A percentile compares a stretch with the other conserved stretches of the same genome.
Evolutionary conservation across 192 early-diverging fungal genomes (phyloP).

Genomic region (Phlyctochytrium arcticum): DNA sequence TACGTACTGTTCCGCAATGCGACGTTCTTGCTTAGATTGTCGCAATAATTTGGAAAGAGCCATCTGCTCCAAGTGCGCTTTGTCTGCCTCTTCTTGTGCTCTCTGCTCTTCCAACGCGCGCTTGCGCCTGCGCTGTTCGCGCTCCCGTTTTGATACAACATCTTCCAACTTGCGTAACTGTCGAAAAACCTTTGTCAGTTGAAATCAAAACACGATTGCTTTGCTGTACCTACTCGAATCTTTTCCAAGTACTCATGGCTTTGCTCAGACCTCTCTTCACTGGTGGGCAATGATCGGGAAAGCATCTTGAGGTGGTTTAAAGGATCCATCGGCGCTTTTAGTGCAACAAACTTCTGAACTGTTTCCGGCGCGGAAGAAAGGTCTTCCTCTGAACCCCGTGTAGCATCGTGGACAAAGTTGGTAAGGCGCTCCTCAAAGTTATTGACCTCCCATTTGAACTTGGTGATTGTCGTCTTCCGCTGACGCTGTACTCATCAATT

Average conservation of each 20-base stretch:
- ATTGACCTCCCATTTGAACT: constrained; percentile 18
- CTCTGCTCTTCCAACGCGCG: constrained; percentile 44
- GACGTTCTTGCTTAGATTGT: constrained; percentile 58
- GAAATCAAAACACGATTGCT: background rate
- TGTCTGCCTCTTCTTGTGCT: constrained; percentile 43
- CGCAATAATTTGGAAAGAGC: constrained; percentile 42
- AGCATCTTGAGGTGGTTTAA: constrained; percentile 36
- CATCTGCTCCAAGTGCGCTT: constrained; percentile 38
- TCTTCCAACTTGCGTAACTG: constrained; percentile 49
- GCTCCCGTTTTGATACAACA: constrained; percentile 40
- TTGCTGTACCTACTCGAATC: constrained; percentile 35
- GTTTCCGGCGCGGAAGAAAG: constrained; percentile 5
- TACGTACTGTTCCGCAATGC: constrained; percentile 55
- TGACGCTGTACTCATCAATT: no score
- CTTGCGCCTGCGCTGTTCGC: constrained; percentile 50
- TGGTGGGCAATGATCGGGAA: constrained; percentile 8
- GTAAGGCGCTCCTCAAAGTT: constrained; percentile 28
- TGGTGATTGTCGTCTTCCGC: background rate
- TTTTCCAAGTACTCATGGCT: constrained; percentile 39
- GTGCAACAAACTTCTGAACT: constrained; percentile 33
- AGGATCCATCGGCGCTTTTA: constrained; percentile 33
- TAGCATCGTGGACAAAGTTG: constrained; percentile 4
- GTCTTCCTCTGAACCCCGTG: background rate
- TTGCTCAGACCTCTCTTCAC: constrained; percentile 23
- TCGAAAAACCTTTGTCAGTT: background rate